Evolutionary conservation across 2,329 filamentous ascomycete species (phyloP), one percentile per base, ranked within the genome.

Genomic region (Chaetomiaceae sp.): DNA sequence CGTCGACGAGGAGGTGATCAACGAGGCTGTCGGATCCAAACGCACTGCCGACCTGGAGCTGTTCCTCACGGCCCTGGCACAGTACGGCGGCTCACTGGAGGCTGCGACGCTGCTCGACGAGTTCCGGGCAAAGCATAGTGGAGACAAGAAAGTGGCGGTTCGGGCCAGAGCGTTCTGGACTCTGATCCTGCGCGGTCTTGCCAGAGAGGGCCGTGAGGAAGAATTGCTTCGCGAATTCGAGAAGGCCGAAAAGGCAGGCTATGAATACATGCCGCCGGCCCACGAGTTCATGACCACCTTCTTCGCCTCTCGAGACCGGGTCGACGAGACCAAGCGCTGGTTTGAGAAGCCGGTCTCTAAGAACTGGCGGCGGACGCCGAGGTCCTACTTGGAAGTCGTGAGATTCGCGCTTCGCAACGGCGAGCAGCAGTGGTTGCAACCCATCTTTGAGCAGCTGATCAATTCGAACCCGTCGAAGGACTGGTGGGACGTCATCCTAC

Each of bases 401-500:
- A 71, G 71, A 33, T 81, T 83, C 55, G 81, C 79, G 42, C 71
- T 77, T 44, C 73, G 77, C 18, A 81, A 79, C 43, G 66, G 74
- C 19, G 70, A 84, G 43, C 58, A 75, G 36, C 71, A 78, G 1
- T 88, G 84, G 78, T 81, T 80, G 1, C 73, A 76, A 43, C 62
- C 68, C 1, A 67, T 85, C 10, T 80, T 88, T 49, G 69, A 73
- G 45, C 54, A 69, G 17, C 64, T 80, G 8, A 69, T 74, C 35
- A 68, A 75, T 42, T 64, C 60, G 36, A 67, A 63, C 42, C 73
- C 68, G 5, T 61, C 59, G 34, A 80, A 83, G 52, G 65, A 72
- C 26, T 75, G 75, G 18, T 88, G 86, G 81, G 84, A 93, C 59
- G 74, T 83, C 11, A 70, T 88, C 11, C 76, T 93, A 35, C 78